A percentile compares a stretch with the other conserved stretches of the same genome.
These are phyloP conservation scores for Delonix regia DNA, from an alignment of 306 rosid genomes.

Conservation along the genomic window DNA sequence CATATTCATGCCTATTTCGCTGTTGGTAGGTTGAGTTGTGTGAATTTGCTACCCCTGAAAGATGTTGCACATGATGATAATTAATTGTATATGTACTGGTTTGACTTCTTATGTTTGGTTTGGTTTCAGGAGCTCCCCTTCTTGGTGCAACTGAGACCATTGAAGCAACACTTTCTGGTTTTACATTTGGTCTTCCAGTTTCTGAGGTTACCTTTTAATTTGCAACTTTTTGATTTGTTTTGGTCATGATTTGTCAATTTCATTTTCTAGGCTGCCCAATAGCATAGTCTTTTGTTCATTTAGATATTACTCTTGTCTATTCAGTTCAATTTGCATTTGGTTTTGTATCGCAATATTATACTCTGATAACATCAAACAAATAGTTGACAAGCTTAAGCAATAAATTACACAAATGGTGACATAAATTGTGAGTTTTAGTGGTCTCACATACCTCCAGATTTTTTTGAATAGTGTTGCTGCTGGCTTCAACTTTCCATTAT, in stretches of 20 bases:
- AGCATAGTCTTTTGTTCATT: constrained; percentile 21
- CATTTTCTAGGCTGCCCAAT: constrained; percentile 32
- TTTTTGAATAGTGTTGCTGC: background rate
- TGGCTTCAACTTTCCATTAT: background rate
- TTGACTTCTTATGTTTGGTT: constrained; percentile 38
- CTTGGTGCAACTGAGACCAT: constrained; percentile 88
- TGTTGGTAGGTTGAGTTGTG: constrained; percentile 70
- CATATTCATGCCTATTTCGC: constrained; percentile 98
- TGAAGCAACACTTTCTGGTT: constrained; percentile 91
- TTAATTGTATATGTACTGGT: constrained; percentile 30
- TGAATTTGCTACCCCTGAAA: constrained; percentile 23
- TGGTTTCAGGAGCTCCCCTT: constrained; percentile 77
- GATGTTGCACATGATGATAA: constrained; percentile 24
- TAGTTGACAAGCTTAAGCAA: constrained; percentile 11
- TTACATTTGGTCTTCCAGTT: constrained; percentile 86
- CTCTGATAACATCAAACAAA: constrained; percentile 3
- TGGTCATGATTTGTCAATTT: constrained; percentile 13
- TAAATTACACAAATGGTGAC: background rate
- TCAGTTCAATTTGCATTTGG: constrained; percentile 6
- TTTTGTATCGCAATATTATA: background rate
- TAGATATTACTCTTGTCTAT: background rate
- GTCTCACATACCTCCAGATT: background rate
- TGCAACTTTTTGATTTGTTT: constrained; percentile 26
- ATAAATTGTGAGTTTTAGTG: background rate
- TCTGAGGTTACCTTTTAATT: constrained; percentile 75